Percentiles rank a stretch among this genome's conserved stretches.
These are phyloP conservation scores for Zasmidium angulare DNA, from an alignment of 2,329 filamentous ascomycete species.

Conservation along the genomic window DNA sequence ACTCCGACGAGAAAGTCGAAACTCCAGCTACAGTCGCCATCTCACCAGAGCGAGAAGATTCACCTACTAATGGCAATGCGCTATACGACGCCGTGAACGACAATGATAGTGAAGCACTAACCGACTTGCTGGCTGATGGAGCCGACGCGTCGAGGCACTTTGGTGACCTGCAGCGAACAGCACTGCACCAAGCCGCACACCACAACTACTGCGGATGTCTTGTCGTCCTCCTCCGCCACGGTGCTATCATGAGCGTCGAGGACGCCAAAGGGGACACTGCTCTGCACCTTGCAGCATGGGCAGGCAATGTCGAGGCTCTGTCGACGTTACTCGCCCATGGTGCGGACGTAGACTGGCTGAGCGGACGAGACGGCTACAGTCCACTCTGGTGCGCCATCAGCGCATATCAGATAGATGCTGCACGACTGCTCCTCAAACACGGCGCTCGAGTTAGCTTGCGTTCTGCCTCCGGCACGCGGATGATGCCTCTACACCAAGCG, in stretches of 20 bases:
- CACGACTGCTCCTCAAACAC: constrained; percentile 26
- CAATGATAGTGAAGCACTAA: constrained; percentile 21
- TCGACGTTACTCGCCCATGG: constrained; percentile 24
- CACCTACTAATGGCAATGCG: constrained; percentile 2
- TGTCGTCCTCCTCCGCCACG: constrained; percentile 22
- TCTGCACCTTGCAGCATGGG: constrained; percentile 31
- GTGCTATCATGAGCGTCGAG: constrained; percentile 23
- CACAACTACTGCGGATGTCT: constrained; percentile 25
- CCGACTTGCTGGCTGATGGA: constrained; percentile 19
- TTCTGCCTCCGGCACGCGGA: constrained; percentile 19
- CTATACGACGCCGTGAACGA: constrained; percentile 25
- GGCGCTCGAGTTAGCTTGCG: constrained; percentile 29
- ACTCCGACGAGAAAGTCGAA: constrained; percentile 17
- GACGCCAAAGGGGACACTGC: constrained; percentile 31
- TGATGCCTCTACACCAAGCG: constrained; percentile 31
- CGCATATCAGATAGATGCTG: constrained; percentile 28
- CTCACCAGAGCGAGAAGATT: constrained; percentile 12
- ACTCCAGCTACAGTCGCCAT: not conserved
- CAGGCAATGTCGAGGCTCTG: constrained; percentile 29
- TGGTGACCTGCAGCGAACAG: constrained; percentile 29
- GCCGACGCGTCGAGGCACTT: constrained; percentile 18
- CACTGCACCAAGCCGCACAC: constrained; percentile 31
- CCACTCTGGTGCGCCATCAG: constrained; percentile 33
- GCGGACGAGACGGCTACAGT: constrained; percentile 30
- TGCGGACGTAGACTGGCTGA: constrained; percentile 29